Evolutionary conservation across 331 rosid species (phyloP).

Genomic region (Arachis monticola): DNA sequence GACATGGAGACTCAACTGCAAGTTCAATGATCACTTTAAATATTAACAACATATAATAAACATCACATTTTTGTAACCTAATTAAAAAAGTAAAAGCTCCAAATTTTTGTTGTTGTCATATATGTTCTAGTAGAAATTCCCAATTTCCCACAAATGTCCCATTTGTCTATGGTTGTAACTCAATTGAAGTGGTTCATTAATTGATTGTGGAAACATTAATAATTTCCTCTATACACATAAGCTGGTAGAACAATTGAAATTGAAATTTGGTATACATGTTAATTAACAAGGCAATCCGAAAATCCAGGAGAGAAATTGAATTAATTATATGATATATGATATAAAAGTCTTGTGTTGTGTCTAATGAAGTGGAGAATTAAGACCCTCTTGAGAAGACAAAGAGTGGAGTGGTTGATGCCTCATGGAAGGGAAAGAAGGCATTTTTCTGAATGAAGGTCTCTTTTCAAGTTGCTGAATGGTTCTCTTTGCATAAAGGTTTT

Average conservation of each 20-base stretch:
- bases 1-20: no score
- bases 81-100: no score
- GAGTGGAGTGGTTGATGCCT: constrained; percentile 78
- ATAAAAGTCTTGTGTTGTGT: neutral
- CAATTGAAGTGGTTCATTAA: neutral
- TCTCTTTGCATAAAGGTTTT: constrained; percentile 59
- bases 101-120: no score
- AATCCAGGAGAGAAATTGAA: constrained; percentile 18
- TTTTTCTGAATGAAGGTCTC: constrained; percentile 73
- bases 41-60: no score
- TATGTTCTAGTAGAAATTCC: no score
- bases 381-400: constrained; percentile 95
- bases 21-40: no score
- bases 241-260: constrained; percentile 35
- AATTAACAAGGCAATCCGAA: constrained; percentile 16
- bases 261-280: constrained; percentile 43
- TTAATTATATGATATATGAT: no score
- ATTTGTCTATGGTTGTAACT: constrained; percentile 31
- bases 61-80: no score
- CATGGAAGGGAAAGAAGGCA: constrained; percentile 67
- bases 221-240: constrained; percentile 38
- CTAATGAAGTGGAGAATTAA: constrained; percentile 74
- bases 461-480: constrained; percentile 65
- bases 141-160: constrained; percentile 7
- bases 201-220: constrained; percentile 26